Evolutionary conservation across 2,329 filamentous ascomycete species (phyloP).

Genomic region (Hymenoscyphus fraxineus): DNA sequence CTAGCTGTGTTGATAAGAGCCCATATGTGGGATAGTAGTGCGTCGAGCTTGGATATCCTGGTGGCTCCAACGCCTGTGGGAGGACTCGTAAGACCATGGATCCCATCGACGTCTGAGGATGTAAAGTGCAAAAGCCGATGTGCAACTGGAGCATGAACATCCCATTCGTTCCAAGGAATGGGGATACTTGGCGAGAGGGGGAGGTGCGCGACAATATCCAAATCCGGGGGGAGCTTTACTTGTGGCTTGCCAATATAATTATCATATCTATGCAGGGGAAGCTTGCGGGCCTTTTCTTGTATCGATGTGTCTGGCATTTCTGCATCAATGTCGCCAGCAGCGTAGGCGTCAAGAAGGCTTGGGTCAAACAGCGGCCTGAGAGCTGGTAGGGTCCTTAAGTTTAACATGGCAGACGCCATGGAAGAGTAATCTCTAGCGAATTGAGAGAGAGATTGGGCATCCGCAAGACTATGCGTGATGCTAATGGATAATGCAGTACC

Average conservation of each 20-base stretch:
- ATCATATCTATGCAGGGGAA: slow-evolving; percentile 46
- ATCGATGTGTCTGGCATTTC: slow-evolving; percentile 29
- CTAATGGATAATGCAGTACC: slow-evolving; percentile 41
- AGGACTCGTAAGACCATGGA: slow-evolving; percentile 33
- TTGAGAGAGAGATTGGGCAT: slow-evolving; percentile 41
- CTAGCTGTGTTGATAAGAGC: slow-evolving; percentile 42
- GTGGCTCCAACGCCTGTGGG: slow-evolving; percentile 4
- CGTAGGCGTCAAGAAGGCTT: slow-evolving; percentile 36
- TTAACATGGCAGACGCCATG: slow-evolving; percentile 24
- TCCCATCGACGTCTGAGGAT: slow-evolving; percentile 33
- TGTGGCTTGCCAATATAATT: slow-evolving; percentile 37
- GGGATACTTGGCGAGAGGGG: slow-evolving; percentile 32
- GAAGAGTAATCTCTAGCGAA: slow-evolving; percentile 44
- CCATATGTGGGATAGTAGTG: slow-evolving; percentile 46
- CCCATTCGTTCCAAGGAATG: slow-evolving; percentile 43
- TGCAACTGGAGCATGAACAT: slow-evolving; percentile 35
- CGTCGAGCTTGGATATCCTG: slow-evolving; percentile 42
- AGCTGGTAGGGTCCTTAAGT: slow-evolving; percentile 12
- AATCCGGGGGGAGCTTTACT: slow-evolving; percentile 22
- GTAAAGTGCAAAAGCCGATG: slow-evolving; percentile 39
- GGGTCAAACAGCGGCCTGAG: slow-evolving; percentile 41
- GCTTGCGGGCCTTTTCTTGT: slow-evolving; percentile 32
- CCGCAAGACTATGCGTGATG: slow-evolving; percentile 43
- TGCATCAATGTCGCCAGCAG: slow-evolving; percentile 31
- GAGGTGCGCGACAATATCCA: slow-evolving; percentile 26